Evolutionary conservation across 805 yeast species (phyloP), one percentile per base, ranked within the genome.

Genomic region (Metschnikowia santaceciliae): DNA sequence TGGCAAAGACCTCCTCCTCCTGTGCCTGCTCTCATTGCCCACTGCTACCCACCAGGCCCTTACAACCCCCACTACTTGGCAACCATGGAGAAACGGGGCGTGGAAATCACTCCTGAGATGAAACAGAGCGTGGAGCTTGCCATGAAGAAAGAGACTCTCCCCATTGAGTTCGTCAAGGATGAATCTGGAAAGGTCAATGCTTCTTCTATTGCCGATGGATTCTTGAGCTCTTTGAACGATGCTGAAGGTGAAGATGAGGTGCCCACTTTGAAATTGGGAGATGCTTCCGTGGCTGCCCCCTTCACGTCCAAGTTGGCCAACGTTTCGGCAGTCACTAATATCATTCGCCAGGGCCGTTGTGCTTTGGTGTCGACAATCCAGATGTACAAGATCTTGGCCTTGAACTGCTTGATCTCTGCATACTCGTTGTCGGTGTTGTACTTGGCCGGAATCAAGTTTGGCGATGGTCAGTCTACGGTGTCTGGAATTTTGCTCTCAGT

Each of bases 201-300:
- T 8, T 59, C 61, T 7, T 55, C 58, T 32, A 50, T 68, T 44
- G 89, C 92, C 33, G 92, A 86, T 56, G 76, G 81, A 57, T 73
- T 88, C 61, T 74, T 87, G 74, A 74, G 77, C 42, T 73, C 78
- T 13, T 60, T 80, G 55, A 75, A 77, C 57, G 79, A 74, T 36
- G 86, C 83, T 58, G 75, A 77, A 46, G 89, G 81, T n/a, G 61
- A 57, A 14, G 88, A 82, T 32, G 97, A 92, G 59, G 96, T 95
- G 0, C 99, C 99, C 52, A 82, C 86, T 43, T 80, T 94, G 74
- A 94, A 94, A 69, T 77, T 94, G 50, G 99, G 99, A 62, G 99
- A 94, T 72, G 99, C 99, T 13, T 91, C 97, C 22, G 97, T 95
- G 62, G 99, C 99, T 49, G 99, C 99, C 33, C 99, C 99, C 43